Evolutionary conservation across 83 land plant species (phyloP), one percentile per base, ranked within the genome.

Genomic region (Picea abies): DNA sequence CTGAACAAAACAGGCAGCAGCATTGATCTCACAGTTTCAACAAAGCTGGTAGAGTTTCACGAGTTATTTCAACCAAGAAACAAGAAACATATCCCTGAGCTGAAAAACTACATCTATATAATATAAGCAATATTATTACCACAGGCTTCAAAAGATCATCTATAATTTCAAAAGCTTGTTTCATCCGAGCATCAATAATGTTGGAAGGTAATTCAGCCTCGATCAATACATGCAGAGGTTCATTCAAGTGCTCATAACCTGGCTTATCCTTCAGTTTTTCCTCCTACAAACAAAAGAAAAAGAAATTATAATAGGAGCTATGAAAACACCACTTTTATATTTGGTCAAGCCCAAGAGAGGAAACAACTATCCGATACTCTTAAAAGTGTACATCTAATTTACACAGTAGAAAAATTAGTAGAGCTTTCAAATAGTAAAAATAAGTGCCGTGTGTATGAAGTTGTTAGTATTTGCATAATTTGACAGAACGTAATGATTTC

Each of bases 241-340:
- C 99, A 81, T 95, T 97, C 64, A 97, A 82, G 82, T 97, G 99
- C 80, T 97, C 99, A 85, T 93, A 97, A n/a, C 99, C 99, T 70
- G 98, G 98, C 80, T 92, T 97, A 78, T 91, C 98, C 82, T 93
- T 95, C 80, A 97, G 85, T 77, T 92, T 95, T 79, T 97, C 98
- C 84, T 97, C 99, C 99, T 97, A 37, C 20, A 19, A 47, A 47
- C 37, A 8, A 66, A 80, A 66, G 58, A 76, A 19, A 76, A 76
- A 39, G 16, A 26, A 16, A 22, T 78, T 16, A 75, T 75, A 47
- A 25, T 3, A 0, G 29, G 19, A 14, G 5, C 20, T 17, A 8
- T 75, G 4, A 75, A 47, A 71, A 47, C 7, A 11, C 5, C 41
- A 75, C 16, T 75, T 47, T 25, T 15, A 58, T 58, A 47, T 2